A percentile compares a stretch with the other conserved stretches of the same genome.
Conservation (phyloP, 2,329 filamentous ascomycete genomes). For the Nemania serpens region DNA sequence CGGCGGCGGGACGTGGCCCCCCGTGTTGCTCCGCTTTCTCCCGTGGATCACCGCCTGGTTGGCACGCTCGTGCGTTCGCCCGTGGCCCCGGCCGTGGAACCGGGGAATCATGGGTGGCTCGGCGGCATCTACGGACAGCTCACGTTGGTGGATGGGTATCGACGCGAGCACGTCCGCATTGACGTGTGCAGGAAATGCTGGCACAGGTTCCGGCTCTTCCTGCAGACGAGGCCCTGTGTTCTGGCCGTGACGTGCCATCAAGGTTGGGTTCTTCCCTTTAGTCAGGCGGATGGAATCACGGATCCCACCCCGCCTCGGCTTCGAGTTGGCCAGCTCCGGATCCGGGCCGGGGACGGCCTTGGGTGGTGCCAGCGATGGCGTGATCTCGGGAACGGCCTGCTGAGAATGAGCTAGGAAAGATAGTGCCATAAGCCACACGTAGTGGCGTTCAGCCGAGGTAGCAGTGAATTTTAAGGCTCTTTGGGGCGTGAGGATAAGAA, state of each 20-base stretch:
- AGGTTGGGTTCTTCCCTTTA: constrained; percentile 66
- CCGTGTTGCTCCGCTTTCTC: constrained; percentile 88
- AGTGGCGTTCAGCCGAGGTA: constrained; percentile 80
- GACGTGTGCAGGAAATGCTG: constrained; percentile 35
- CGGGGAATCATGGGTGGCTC: constrained; percentile 75
- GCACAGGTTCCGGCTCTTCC: constrained; percentile 26
- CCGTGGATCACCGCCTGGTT: constrained; percentile 62
- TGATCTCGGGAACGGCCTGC: constrained; percentile 74
- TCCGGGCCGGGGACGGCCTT: constrained; percentile 45
- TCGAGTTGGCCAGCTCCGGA: constrained; percentile 53
- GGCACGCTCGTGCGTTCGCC: constrained; percentile 50
- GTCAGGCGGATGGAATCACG: constrained; percentile 89
- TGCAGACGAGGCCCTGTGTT: constrained; percentile 7
- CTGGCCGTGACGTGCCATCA: constrained; percentile 43
- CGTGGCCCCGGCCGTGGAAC: constrained; percentile 61
- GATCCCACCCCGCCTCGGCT: constrained; percentile 62
- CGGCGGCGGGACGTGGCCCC: constrained; percentile 71
- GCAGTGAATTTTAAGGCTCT: constrained; percentile 96
- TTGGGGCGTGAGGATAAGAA: constrained; percentile 90
- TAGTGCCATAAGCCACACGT: constrained; percentile 90
- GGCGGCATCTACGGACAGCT: constrained; percentile 63
- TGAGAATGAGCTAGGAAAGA: constrained; percentile 93
- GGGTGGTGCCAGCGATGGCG: constrained; percentile 52
- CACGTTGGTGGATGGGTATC: constrained; percentile 50
- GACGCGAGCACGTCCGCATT: constrained; percentile 41